A percentile compares a stretch with the other conserved stretches of the same genome.
phyloP scores from a whole-genome alignment of 2,329 filamentous ascomycete genomes.

The Arthrobotrys sinensis region DNA sequence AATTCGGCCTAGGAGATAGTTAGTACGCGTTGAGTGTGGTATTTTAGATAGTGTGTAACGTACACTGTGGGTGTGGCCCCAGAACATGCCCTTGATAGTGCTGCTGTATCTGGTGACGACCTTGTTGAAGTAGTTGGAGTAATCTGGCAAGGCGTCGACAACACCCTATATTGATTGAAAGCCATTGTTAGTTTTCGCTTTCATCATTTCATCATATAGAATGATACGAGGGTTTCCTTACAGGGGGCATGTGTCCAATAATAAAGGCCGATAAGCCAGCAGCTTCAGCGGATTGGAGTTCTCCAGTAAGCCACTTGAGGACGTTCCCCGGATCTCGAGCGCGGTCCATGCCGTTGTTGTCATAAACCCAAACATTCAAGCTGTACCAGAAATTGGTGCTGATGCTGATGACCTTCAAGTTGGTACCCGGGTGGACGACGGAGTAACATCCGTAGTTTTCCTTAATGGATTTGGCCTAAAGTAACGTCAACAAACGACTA shows the following conservation, averaged over 20 bases:
- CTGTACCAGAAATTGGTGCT: conserved; percentile 76
- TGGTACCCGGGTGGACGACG: conserved; percentile 68
- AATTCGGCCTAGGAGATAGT: conserved; percentile 72
- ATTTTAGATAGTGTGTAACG: conserved; percentile 65
- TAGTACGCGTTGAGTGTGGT: not conserved
- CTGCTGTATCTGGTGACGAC: conserved; percentile 72
- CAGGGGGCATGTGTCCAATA: conserved; percentile 74
- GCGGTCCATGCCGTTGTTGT: conserved; percentile 71
- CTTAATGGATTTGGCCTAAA: conserved; percentile 62
- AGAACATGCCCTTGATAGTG: conserved; percentile 70
- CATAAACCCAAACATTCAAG: conserved; percentile 74
- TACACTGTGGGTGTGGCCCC: conserved; percentile 63
- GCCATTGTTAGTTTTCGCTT: conserved; percentile 6
- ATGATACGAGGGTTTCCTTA: conserved; percentile 62
- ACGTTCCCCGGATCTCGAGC: conserved; percentile 69
- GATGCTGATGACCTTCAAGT: conserved; percentile 74
- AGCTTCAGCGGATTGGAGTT: conserved; percentile 73
- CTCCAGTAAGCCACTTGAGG: conserved; percentile 72
- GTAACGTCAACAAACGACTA: no score
- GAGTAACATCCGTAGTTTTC: conserved; percentile 69
- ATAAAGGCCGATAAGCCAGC: conserved; percentile 73
- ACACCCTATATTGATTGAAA: conserved; percentile 62
- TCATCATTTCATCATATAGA: not conserved
- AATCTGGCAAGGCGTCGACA: conserved; percentile 72
- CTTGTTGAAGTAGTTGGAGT: conserved; percentile 72